Base-by-base conservation (phyloP, 2,329 filamentous ascomycete species). In the Pseudopithomyces maydicus region DNA sequence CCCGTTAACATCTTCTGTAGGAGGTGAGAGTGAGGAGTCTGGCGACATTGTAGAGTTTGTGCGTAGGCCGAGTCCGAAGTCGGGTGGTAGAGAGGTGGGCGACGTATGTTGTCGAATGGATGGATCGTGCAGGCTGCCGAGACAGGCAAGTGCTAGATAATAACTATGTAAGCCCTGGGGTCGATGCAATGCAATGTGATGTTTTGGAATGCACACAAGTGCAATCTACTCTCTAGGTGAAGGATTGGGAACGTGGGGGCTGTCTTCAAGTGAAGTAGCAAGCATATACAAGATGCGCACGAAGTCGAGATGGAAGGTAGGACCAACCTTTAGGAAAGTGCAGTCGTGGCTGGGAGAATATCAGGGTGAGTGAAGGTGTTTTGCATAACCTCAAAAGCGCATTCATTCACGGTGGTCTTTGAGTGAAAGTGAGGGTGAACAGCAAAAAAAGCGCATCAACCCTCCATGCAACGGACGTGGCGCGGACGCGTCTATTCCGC, bases 11-110 rank as follows among this genome's bases (percentile, higher is more conserved):
- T 65, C 46, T 3, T 66, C 58, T 26, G 66, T 61, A n/a, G 60
- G 56, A 7, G 65, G 60, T 14, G 69, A 69, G 7, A 69, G 66
- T 15, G 69, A 68, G 3, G 66, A 67, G n/a, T 63, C 56, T 5
- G 69, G 63, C n/a, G 54, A 41, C 19, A 44, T n/a, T 6, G 50
- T 49, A 3, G 58, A 17, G 14, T 54, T 12, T 14, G 64, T 66
- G 39, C 58, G 59, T n/a, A 64, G 63, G 67, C 69, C 71, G 23
- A 22, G 17, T 10, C 33, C 22, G 48, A 41, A 17, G 6, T 5
- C 12, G 20, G 15, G 10, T n/a, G 22, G 17, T 32, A 35, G 22
- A 14, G n/a, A 17, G 17, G 7, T 17, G 17, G 11, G 11, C 3
- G n/a, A 11, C 15, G 22, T 32, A 12, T 48, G 19, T 23, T 17